These are phyloP conservation scores for Colletotrichum sublineola DNA, from an alignment of 2,329 filamentous ascomycete species.

Conservation along the genomic window DNA sequence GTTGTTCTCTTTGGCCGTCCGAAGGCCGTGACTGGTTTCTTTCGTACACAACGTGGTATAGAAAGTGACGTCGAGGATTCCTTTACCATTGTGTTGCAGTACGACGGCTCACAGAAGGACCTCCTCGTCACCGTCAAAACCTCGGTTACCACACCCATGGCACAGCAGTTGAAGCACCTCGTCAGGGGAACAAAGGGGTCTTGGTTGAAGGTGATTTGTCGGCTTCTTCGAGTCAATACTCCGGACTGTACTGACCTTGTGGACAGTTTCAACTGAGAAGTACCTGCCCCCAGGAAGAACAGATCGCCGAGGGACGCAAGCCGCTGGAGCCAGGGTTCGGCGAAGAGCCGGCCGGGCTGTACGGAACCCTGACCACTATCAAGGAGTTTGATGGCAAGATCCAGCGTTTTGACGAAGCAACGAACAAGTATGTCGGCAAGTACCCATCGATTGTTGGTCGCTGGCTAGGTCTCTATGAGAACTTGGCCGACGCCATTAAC, in stretches of 20 bases:
- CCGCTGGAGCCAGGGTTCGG: slow-evolving; percentile 50
- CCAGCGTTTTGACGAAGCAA: slow-evolving; percentile 50
- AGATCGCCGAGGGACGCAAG: slow-evolving; percentile 47
- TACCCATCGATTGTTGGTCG: slow-evolving; percentile 56
- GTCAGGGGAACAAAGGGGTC: slow-evolving; percentile 71
- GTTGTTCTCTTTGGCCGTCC: slow-evolving; percentile 70
- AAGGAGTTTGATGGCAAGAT: slow-evolving; percentile 50
- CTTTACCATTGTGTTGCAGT: slow-evolving; percentile 71
- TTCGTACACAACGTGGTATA: slow-evolving; percentile 64
- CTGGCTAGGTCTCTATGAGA: slow-evolving; percentile 57
- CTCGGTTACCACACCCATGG: slow-evolving; percentile 69
- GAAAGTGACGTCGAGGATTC: slow-evolving; percentile 60
- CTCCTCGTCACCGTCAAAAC: slow-evolving; percentile 72
- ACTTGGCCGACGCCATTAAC: slow-evolving; percentile 55
- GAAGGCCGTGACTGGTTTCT: slow-evolving; percentile 67
- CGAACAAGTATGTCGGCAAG: slow-evolving; percentile 52
- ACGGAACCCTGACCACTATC: slow-evolving; percentile 52
- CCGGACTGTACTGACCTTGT: slow-evolving; percentile 2
- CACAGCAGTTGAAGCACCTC: slow-evolving; percentile 72
- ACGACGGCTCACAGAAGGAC: slow-evolving; percentile 58
- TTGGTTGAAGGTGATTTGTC: slow-evolving; percentile 53
- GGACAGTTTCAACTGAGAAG: slow-evolving; percentile 43
- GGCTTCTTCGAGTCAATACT: neutral
- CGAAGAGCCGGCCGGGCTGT: slow-evolving; percentile 50
- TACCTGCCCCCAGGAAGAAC: slow-evolving; percentile 54